phyloP scores from a whole-genome alignment of 1,139 yeast genomes.

The Kurtzmaniella quercitrusa region DNA sequence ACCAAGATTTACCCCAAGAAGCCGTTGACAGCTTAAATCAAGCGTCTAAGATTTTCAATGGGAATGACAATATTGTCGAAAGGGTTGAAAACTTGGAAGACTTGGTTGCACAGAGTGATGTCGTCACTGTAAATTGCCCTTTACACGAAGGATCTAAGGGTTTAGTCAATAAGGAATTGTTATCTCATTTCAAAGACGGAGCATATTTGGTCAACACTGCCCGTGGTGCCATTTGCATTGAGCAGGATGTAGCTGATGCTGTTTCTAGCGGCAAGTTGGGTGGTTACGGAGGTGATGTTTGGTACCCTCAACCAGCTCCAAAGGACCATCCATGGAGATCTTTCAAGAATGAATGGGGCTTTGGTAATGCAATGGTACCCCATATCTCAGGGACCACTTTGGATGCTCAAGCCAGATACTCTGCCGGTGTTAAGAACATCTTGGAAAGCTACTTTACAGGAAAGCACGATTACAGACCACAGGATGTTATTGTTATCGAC shows the following conservation, averaged over 20 bases:
- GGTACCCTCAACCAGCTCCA: constrained; percentile 82
- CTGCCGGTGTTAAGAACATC: constrained; percentile 63
- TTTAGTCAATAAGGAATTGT: constrained; percentile 60
- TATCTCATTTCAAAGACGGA: constrained; percentile 72
- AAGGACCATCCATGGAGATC: constrained; percentile 72
- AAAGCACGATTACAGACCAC: constrained; percentile 63
- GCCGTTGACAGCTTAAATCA: constrained; percentile 50
- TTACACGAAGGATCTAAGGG: constrained; percentile 69
- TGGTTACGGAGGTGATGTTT: constrained; percentile 85
- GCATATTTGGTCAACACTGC: constrained; percentile 81
- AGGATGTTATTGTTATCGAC: constrained; percentile 66
- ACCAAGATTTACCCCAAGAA: constrained; percentile 61
- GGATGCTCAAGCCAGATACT: constrained; percentile 75
- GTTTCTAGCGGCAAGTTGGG: constrained; percentile 62
- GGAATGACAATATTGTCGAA: constrained; percentile 41
- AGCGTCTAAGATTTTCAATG: constrained; percentile 36
- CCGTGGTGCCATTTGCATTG: constrained; percentile 74
- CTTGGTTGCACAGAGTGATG: constrained; percentile 63
- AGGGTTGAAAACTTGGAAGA: constrained; percentile 64
- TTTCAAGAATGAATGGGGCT: constrained; percentile 61
- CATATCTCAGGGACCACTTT: constrained; percentile 77
- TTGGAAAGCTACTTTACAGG: constrained; percentile 60
- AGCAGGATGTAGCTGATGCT: constrained; percentile 74
- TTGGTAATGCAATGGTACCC: constrained; percentile 84
- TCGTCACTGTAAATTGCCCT: constrained; percentile 77